phyloP scores from a whole-genome alignment of 441 rosid species.

The Theobroma grandiflorum region DNA sequence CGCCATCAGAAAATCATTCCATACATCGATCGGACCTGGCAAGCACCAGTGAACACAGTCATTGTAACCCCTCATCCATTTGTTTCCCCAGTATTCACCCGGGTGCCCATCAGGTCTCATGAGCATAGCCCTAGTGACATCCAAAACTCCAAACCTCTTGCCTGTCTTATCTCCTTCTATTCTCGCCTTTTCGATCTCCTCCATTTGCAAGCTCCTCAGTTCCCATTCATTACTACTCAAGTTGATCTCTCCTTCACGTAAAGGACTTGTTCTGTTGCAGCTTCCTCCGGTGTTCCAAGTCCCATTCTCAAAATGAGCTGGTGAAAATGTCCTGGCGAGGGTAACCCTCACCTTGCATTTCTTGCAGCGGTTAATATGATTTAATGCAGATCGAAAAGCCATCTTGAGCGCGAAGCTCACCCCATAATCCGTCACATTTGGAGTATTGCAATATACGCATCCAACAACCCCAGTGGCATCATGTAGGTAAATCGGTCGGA shows the following conservation, averaged over 20 bases:
- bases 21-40: constrained; percentile 82
- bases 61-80: constrained; percentile 74
- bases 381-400: constrained; percentile 51
- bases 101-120: constrained; percentile 95
- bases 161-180: constrained; percentile 32
- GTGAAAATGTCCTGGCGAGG: constrained; percentile 79
- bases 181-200: constrained; percentile 46
- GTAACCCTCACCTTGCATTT: constrained; percentile 47
- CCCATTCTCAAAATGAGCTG: constrained; percentile 88
- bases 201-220: constrained; percentile 56
- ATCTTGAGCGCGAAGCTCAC: constrained; percentile 49
- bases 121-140: constrained; percentile 71
- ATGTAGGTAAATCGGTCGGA: constrained; percentile 65
- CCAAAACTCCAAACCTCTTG: constrained; percentile 57
- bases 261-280: constrained; percentile 67
- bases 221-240: constrained; percentile 47
- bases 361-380: constrained; percentile 45
- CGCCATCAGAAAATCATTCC: constrained; percentile 78
- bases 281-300: constrained; percentile 78
- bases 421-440: constrained; percentile 52
- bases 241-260: constrained; percentile 34
- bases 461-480: constrained; percentile 47
- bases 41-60: constrained; percentile 95
- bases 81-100: constrained; percentile 64
- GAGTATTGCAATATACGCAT: constrained; percentile 70